Evolutionary conservation across 2,329 filamentous ascomycete species (phyloP), one percentile per base, ranked within the genome.

Genomic region (Coniosporium tulheliwenetii): DNA sequence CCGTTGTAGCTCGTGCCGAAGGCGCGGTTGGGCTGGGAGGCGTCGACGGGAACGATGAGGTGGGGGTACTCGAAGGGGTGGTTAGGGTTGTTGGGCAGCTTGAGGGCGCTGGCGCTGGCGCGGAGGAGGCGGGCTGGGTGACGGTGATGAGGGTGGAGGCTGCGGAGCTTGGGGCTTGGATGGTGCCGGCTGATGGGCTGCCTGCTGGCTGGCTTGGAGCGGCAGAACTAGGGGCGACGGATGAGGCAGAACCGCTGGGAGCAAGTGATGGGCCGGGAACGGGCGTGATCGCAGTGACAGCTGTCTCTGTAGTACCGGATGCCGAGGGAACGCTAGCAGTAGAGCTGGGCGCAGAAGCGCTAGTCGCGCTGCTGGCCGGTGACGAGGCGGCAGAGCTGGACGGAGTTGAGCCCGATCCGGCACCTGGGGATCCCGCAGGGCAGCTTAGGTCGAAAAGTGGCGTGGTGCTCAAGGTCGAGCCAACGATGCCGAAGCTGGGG

Each of bases 401-500:
- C 30, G 42, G 40, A 13, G 7, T 26, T 7, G 19, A 26, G 19
- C 19, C 19, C 19, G 19, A 26, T 26, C 19, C 19, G 19, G 19
- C 19, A 26, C 19, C 19, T 3, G 34, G 39, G n/a, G 42, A 41
- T 35, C 39, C 45, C 31, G 43, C 54, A 41, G 59, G 56, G 64
- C 77, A 83, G 36, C 70, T 71, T 41, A 82, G 70, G 53, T 81
- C 73, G 54, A 70, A 81, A 30, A 79, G 61, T 16, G 78, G 75
- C 37, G 62, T 72, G 45, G 61, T 64, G 50, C 49, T 63, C 47
- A 78, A 56, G 37, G 63, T 57, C 41, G 63, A 63, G 45, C 75
- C 74, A 41, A 83, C 64, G 48, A 89, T 64, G 42, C 82, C 81
- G 51, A 87, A 89, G 55, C 72, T 77, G 35, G 81, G 79, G 61